These are phyloP conservation scores for Phytophthora meadii DNA, from an alignment of 352 stramenopile species.

Conservation along the genomic window DNA sequence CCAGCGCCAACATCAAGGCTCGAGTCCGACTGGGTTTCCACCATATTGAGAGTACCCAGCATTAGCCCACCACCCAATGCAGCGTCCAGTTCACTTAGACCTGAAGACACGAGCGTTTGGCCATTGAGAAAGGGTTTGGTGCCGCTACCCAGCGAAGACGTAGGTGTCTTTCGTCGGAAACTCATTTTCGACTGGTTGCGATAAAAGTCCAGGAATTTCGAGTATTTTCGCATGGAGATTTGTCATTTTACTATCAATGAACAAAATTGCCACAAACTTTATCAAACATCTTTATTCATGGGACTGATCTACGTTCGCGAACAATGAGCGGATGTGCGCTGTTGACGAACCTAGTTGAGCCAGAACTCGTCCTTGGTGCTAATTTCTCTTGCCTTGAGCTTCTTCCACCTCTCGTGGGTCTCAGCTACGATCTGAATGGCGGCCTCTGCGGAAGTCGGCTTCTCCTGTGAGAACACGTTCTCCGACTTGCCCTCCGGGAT, in stretches of 20 bases:
- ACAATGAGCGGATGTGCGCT: slow-evolving; percentile 15
- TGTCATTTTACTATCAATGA: no score
- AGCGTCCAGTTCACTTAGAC: slow-evolving; percentile 59
- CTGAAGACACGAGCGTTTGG: slow-evolving; percentile 63
- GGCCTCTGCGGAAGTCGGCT: slow-evolving; percentile 54
- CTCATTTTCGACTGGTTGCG: slow-evolving; percentile 4
- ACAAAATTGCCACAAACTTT: slow-evolving; percentile 11
- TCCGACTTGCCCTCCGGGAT: slow-evolving; percentile 96
- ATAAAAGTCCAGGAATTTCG: no score
- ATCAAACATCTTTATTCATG: slow-evolving; percentile 36
- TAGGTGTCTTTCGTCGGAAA: slow-evolving; percentile 8
- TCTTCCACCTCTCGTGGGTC: slow-evolving; percentile 78
- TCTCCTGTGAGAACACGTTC: slow-evolving; percentile 92
- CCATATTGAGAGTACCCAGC: slow-evolving; percentile 54
- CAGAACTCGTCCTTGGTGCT: slow-evolving; percentile 72
- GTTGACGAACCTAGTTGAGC: slow-evolving; percentile 42
- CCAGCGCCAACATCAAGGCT: slow-evolving; percentile 8
- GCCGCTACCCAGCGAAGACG: slow-evolving; percentile 1
- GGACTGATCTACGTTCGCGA: slow-evolving; percentile 26
- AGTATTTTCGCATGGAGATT: no score
- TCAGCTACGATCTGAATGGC: slow-evolving; percentile 71
- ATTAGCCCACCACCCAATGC: slow-evolving; percentile 64
- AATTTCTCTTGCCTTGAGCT: slow-evolving; percentile 69
- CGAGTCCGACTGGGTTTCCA: slow-evolving; percentile 40
- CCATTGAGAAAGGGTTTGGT: slow-evolving; percentile 78